phyloP scores from a whole-genome alignment of 352 stramenopile species.

The Phytopythium kandeliae region DNA sequence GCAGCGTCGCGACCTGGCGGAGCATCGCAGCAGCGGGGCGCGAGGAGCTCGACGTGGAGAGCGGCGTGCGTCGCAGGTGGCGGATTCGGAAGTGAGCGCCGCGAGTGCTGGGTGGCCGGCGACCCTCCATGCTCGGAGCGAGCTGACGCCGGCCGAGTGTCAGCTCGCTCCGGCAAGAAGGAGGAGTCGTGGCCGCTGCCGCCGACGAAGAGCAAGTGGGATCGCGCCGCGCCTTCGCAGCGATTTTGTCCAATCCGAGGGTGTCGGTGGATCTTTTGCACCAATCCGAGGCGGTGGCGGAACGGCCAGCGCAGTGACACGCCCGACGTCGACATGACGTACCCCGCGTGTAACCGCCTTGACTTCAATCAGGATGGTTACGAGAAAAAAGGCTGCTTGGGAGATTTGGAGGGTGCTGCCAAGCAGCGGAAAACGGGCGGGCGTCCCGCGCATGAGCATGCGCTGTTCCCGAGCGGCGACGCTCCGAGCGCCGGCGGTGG shows the following conservation, averaged over 20 bases:
- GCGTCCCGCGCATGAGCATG: no score
- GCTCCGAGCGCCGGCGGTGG: no score
- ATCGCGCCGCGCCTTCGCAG: no score
- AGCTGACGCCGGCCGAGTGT: constrained; percentile 1
- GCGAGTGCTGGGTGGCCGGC: no score
- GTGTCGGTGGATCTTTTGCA: not conserved
- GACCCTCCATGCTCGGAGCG: no score
- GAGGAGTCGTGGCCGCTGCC: no score
- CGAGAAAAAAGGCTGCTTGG: no score
- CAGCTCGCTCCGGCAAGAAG: not conserved
- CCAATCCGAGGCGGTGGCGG: not conserved
- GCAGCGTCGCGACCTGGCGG: not conserved
- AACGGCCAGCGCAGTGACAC: not conserved
- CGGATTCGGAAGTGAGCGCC: not conserved
- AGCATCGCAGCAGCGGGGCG: not conserved
- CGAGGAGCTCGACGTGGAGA: not conserved
- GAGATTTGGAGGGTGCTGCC: no score
- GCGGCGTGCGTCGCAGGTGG: not conserved
- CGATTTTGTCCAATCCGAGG: no score
- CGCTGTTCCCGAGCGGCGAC: no score
- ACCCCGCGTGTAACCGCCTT: not conserved
- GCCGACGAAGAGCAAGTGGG: not conserved
- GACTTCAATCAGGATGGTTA: no score
- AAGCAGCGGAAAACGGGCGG: no score
- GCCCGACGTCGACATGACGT: not conserved